phyloP scores from a whole-genome alignment of 2,329 filamentous ascomycete genomes.

The Berkeleyomyces basicola region DNA sequence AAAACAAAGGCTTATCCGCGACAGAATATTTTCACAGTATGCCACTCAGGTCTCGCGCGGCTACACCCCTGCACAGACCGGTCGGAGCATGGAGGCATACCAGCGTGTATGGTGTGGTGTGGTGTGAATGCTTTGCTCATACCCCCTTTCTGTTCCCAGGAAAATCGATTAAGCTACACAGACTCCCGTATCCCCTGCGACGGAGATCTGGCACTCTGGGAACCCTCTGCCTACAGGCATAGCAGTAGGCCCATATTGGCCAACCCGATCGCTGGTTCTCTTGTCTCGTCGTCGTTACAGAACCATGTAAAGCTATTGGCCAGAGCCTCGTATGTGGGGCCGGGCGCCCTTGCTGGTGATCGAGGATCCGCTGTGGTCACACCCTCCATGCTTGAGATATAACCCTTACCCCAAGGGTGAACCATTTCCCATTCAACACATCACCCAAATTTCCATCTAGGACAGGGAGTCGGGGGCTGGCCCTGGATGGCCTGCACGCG shows the following conservation, averaged over 20 bases:
- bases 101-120: not conserved
- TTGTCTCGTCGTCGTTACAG: not conserved
- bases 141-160: not conserved
- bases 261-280: not conserved
- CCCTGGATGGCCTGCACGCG: too few species aligned
- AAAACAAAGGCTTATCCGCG: too few species aligned
- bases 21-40: too few species aligned
- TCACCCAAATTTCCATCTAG: not conserved
- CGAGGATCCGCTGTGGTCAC: not conserved
- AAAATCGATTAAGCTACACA: not conserved
- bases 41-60: too few species aligned
- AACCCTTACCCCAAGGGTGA: not conserved
- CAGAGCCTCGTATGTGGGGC: not conserved
- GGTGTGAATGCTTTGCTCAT: not conserved
- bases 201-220: not conserved
- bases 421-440: not conserved
- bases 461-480: too few species aligned
- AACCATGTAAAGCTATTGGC: conserved; percentile 7
- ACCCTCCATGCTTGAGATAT: not conserved
- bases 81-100: too few species aligned
- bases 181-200: not conserved
- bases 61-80: too few species aligned
- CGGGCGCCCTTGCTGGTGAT: not conserved
- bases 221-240: not conserved
- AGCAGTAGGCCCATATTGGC: too few species aligned